Evolutionary conservation across 2,329 filamentous ascomycete genomes (phyloP), one percentile per base, ranked within the genome.

Genomic region (Aspergillus costaricaensis): DNA sequence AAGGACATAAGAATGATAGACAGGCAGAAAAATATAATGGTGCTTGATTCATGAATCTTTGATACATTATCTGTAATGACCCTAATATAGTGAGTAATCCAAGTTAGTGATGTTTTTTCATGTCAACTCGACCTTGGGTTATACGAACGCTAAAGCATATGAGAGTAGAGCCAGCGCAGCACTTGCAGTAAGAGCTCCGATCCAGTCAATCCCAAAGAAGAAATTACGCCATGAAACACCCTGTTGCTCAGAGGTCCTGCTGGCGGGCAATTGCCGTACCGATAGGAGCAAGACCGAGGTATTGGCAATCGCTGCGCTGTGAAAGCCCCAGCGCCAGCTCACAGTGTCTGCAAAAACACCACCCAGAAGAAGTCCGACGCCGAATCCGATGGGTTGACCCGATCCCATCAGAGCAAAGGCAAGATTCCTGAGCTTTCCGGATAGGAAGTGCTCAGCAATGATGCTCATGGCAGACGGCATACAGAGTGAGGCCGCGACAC

Each of bases 391-490:
- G 2, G 57, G 53, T 48, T 62, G 54, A 6, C 25, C 50, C 5
- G 19, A 19, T 6, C 53, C 49, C 30, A 51, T 60, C 15, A 55
- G n/a, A 0, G 81, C 77, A 64, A 84, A 83, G 0, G 77, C 81
- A 14, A 82, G 71, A 62, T 84, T 83, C 8, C 82, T 72, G 30
- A 69, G 67, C 57, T 75, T 75, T 12, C 80, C 81, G 21, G 72
- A 66, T 0, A 77, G 76, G 21, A 82, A 78, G 3, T 74, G 78
- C 17, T 68, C 72, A 0, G 79, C 79, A 54, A 84, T 79, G 49
- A 84, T 75, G 49, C 74, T 76, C 0, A 83, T 78, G 0, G 80
- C 77, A 1, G 77, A 76, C 0, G 81, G 81, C 2, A 83, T 67
- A 57, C 76, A 78, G 32, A 81, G 74, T 0, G 79, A 77, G 5